Conservation (phyloP, 1,284 basidiomycete species). For the Gymnopus androsaceus region DNA sequence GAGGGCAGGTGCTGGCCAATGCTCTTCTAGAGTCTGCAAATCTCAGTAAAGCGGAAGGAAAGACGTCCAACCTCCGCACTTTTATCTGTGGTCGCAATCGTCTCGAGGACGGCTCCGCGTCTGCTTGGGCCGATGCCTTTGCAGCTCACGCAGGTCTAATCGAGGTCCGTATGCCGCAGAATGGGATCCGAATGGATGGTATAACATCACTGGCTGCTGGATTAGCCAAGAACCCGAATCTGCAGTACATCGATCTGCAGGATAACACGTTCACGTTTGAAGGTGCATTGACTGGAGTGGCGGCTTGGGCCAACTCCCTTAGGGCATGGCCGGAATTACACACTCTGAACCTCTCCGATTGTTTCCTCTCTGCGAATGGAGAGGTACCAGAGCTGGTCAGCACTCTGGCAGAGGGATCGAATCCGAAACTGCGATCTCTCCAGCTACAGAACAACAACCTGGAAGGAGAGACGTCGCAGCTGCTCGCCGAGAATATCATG, state of each 20-base stretch:
- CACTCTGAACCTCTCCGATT: conserved; percentile 90
- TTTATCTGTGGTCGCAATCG: conserved; percentile 95
- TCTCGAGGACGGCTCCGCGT: conserved; percentile 88
- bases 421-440: conserved; percentile 72
- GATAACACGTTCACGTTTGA: conserved; percentile 91
- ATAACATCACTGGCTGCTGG: conserved; percentile 83
- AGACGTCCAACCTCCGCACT: conserved; percentile 71
- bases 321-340: conserved; percentile 72
- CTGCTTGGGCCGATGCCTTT: conserved; percentile 87
- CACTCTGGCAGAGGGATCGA: conserved; percentile 71
- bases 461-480: conserved; percentile 66
- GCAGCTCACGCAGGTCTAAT: conserved; percentile 79
- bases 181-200: conserved; percentile 95
- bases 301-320: conserved; percentile 77
- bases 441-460: conserved; percentile 92
- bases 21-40: conserved; percentile 82
- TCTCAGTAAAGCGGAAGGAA: conserved; percentile 66
- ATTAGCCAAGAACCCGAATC: conserved; percentile 65
- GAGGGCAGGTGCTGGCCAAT: conserved; percentile 84
- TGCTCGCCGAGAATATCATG: conserved; percentile 69
- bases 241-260: conserved; percentile 88
- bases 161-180: conserved; percentile 94
- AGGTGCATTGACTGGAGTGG: conserved; percentile 47
- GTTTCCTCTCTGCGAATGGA: conserved; percentile 76
- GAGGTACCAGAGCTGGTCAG: conserved; percentile 67